phyloP scores from a whole-genome alignment of 2,329 filamentous ascomycete species.

The Arthrobotrys iridis region DNA sequence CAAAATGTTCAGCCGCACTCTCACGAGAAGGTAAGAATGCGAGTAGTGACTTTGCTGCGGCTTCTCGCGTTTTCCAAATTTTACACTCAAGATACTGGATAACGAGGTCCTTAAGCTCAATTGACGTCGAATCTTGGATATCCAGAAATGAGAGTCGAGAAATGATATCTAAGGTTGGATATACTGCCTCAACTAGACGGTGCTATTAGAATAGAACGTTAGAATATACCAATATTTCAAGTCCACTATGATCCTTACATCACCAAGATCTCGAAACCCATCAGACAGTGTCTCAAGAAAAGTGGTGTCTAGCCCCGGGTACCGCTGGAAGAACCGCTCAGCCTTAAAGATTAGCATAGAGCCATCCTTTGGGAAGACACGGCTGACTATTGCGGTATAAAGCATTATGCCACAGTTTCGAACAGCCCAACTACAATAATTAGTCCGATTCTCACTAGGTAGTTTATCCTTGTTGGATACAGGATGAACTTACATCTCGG shows the following conservation, averaged over 20 bases:
- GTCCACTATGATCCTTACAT: constrained; percentile 18
- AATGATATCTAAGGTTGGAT: constrained; percentile 83
- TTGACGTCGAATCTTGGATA: constrained; percentile 43
- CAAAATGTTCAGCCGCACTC: constrained; percentile 49
- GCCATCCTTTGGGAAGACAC: constrained; percentile 66
- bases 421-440: constrained; percentile 75
- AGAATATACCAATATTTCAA: neutral
- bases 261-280: constrained; percentile 36
- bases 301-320: constrained; percentile 14
- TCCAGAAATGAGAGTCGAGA: constrained; percentile 54
- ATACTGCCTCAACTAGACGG: constrained; percentile 73
- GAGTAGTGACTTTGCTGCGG: constrained; percentile 77
- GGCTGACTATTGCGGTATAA: constrained; percentile 83
- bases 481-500: constrained; percentile 72
- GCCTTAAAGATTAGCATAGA: constrained; percentile 22
- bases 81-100: constrained; percentile 72
- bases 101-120: constrained; percentile 70
- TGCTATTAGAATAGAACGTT: constrained; percentile 58
- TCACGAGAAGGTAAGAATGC: constrained; percentile 68
- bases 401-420: constrained; percentile 92
- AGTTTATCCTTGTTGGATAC: constrained; percentile 54
- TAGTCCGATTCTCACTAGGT: constrained; percentile 44
- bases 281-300: constrained; percentile 34
- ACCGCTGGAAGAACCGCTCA: constrained; percentile 37
- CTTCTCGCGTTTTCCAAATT: constrained; percentile 83